Percentiles rank a stretch among this genome's conserved stretches.
Conservation (phyloP, 805 yeast species). For the Candida insectorum region DNA sequence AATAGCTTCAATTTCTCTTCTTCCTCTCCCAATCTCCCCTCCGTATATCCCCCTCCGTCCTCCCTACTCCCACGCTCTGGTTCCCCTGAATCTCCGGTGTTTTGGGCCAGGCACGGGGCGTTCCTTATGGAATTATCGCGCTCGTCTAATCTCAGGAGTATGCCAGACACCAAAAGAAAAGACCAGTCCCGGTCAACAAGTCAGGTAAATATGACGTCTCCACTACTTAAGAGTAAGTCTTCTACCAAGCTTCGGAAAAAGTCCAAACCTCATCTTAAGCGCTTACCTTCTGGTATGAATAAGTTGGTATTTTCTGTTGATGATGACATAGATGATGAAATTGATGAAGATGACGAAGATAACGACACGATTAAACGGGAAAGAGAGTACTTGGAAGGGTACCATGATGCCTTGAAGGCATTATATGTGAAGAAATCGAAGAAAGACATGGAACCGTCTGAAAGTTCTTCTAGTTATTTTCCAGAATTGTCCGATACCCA, state of each 20-base stretch:
- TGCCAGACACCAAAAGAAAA: slow-evolving; percentile 1
- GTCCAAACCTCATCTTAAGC: slow-evolving; percentile 31
- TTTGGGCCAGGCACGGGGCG: too few species aligned
- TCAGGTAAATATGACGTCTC: slow-evolving; percentile 7
- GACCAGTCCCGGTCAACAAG: not conserved
- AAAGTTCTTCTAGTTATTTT: slow-evolving; percentile 3
- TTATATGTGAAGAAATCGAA: slow-evolving; percentile 21
- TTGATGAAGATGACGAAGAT: slow-evolving; percentile 51
- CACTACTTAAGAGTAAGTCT: slow-evolving; percentile 13
- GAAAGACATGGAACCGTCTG: slow-evolving; percentile 5
- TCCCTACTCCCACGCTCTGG: too few species aligned
- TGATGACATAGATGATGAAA: slow-evolving; percentile 67
- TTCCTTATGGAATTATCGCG: too few species aligned
- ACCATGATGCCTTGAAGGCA: slow-evolving; percentile 61
- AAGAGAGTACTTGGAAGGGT: slow-evolving; percentile 61
- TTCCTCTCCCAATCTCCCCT: too few species aligned
- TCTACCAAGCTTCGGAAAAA: slow-evolving; percentile 14
- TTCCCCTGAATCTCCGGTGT: too few species aligned
- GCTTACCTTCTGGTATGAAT: slow-evolving; percentile 16
- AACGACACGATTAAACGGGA: slow-evolving; percentile 41
- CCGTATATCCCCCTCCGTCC: too few species aligned
- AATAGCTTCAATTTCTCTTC: too few species aligned
- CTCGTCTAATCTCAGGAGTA: too few species aligned
- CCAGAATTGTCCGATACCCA: slow-evolving; percentile 6
- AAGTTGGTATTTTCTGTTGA: slow-evolving; percentile 69